Percentiles rank a stretch among this genome's conserved stretches.
phyloP scores from a whole-genome alignment of 2,329 filamentous ascomycete species.

The Daldinia sp. region DNA sequence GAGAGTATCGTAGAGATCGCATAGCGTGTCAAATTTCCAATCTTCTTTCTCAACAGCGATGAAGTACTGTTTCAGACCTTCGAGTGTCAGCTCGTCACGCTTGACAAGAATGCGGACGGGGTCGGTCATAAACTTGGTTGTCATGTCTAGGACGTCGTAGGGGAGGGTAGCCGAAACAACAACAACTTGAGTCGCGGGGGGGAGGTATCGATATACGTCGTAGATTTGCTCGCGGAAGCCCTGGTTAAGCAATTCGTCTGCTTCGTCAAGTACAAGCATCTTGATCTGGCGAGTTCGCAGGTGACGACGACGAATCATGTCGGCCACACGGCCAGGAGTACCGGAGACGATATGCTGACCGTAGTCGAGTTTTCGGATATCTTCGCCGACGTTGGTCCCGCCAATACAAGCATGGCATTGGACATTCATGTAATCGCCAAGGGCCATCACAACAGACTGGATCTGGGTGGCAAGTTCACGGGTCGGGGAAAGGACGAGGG shows the following conservation, averaged over 20 bases:
- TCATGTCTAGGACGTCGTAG: constrained; percentile 98
- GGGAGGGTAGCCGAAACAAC: constrained; percentile 96
- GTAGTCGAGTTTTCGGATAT: constrained; percentile 96
- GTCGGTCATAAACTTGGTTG: constrained; percentile 99
- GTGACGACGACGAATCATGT: constrained; percentile 68
- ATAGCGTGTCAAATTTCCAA: constrained; percentile 99
- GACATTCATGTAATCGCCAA: constrained; percentile 99
- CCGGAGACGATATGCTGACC: constrained; percentile 98
- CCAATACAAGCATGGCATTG: constrained; percentile 99
- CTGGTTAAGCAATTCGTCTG: constrained; percentile 78
- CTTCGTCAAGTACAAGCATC: constrained; percentile 70
- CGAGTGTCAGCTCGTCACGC: constrained; percentile 97
- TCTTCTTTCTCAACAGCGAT: constrained; percentile 99
- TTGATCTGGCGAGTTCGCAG: constrained; percentile 69
- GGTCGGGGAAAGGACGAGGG: constrained; percentile 92
- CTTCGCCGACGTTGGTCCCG: constrained; percentile 96
- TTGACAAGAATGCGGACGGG: constrained; percentile 96
- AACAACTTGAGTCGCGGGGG: constrained; percentile 96
- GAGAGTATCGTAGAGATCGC: constrained; percentile 97
- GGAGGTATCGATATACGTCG: constrained; percentile 96
- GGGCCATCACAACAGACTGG: constrained; percentile 97
- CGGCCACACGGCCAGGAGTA: constrained; percentile 89
- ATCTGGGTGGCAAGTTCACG: constrained; percentile 98
- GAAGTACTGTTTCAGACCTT: constrained; percentile 98
- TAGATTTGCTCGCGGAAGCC: constrained; percentile 99